Percentiles rank a stretch among this genome's conserved stretches.
These are phyloP conservation scores for Dryadomyces quercivorus DNA, from an alignment of 2,329 filamentous ascomycete genomes.

Conservation along the genomic window DNA sequence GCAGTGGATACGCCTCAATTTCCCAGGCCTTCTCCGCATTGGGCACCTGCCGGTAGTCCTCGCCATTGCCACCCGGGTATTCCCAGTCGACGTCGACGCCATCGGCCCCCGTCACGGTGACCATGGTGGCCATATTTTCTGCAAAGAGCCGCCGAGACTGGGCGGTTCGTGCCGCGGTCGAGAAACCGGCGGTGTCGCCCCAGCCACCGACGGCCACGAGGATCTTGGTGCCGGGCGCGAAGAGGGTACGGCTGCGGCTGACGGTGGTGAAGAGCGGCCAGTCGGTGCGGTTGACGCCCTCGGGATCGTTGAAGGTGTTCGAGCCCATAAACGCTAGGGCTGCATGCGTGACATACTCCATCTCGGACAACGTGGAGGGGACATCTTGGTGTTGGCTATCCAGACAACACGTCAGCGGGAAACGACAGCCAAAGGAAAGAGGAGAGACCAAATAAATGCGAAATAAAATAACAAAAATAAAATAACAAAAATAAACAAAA, in stretches of 20 bases:
- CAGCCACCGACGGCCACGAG: constrained; percentile 65
- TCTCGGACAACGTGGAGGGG: constrained; percentile 21
- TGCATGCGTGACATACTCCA: constrained; percentile 40
- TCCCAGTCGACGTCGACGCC: constrained; percentile 59
- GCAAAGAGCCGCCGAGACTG: constrained; percentile 46
- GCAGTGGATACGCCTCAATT: constrained; percentile 47
- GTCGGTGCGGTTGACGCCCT: constrained; percentile 19
- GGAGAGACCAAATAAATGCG: too few relatives aligned
- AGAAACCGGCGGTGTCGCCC: constrained; percentile 56
- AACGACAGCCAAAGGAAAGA: too few relatives aligned
- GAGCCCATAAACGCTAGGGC: constrained; percentile 46
- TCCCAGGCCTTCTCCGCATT: constrained; percentile 48
- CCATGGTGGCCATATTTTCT: constrained; percentile 50
- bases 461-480: too few relatives aligned
- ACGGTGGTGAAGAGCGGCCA: constrained; percentile 45
- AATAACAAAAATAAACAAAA: too few relatives aligned
- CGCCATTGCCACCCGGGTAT: constrained; percentile 49
- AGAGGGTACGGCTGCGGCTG: constrained; percentile 31
- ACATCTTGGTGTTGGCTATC: constrained; percentile 33
- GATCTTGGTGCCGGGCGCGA: constrained; percentile 43
- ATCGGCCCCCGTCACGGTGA: constrained; percentile 50
- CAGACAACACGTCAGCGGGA: neutral
- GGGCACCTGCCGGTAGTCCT: constrained; percentile 52
- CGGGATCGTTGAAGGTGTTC: constrained; percentile 34
- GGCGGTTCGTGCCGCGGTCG: constrained; percentile 38